Base-by-base conservation (phyloP, 1,284 basidiomycete species). In the Cryptococcus wingfieldii region DNA sequence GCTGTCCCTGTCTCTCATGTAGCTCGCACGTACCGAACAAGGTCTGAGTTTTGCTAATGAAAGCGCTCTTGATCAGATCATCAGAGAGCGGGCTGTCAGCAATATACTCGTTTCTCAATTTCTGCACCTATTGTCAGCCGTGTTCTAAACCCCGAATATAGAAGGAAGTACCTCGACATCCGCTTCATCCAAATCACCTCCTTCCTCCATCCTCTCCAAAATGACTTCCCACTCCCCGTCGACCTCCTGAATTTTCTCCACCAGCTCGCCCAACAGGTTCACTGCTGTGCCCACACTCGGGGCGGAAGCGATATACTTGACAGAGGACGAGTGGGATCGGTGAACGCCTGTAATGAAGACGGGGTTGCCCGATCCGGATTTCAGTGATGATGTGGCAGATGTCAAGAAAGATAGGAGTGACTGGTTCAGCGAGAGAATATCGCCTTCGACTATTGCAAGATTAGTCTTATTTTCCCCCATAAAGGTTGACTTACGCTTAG, bases 61-160 rank as follows among this genome's bases (percentile, higher is more conserved):
- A 54, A 13, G 80, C 80, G 44, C 25, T 76, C 78, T 49, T 80
- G 80, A 27, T 88, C 79, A 64, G 83, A 83, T 55, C 83, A 81
- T 56, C 81, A 80, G 25, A 87, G 82, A 47, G 89, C 72, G 8
- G 81, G 78, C 43, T 84, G 81, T 65, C 86, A 84, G 73, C 89
- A 6, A 87, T 1, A 79, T 79, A 41, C 85, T 80, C 61, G 86
- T 45, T 42, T n/a, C 55, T 46, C 9, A 62, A 50, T 52, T 52
- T 57, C 60, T 63, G 28, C 13, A 23, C 14, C 12, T 16, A 19
- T 18, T 12, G 48, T 44, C 38, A 53, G 27, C 41, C 6, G 8
- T 27, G 18, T 41, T 31, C 44, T 37, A 7, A 8, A 34, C 13
- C 38, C 37, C 19, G 23, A 19, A 43, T 42, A 7, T 44, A 16